Evolutionary conservation across 805 yeast species (phyloP).

Genomic region (Yamadazyma scolyti): DNA sequence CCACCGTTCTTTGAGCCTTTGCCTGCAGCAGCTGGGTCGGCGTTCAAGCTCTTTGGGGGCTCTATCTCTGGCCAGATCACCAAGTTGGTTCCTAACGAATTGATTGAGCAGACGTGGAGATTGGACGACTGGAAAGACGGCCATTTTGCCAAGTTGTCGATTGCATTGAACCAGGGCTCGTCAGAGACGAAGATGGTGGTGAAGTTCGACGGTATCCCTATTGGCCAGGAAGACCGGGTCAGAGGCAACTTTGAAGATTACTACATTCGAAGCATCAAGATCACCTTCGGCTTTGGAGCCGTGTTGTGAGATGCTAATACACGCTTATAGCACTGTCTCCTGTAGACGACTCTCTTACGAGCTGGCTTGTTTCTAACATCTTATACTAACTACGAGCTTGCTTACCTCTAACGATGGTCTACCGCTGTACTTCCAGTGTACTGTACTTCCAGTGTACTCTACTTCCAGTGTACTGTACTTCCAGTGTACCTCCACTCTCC

Average conservation of each 20-base stretch:
- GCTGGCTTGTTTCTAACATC: too few species aligned
- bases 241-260: conserved; percentile 82
- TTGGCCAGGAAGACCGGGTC: conserved; percentile 91
- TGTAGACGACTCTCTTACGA: too few species aligned
- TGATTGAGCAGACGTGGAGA: conserved; percentile 80
- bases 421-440: too few species aligned
- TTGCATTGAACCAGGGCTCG: conserved; percentile 71
- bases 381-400: too few species aligned
- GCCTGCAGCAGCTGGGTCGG: conserved; percentile 54
- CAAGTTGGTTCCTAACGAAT: conserved; percentile 54
- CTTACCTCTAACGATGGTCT: too few species aligned
- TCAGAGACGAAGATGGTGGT: conserved; percentile 81
- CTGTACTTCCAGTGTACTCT: too few species aligned
- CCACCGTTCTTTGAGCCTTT: conserved; percentile 50
- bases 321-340: not conserved
- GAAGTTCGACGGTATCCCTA: conserved; percentile 82
- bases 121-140: conserved; percentile 85
- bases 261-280: conserved; percentile 83
- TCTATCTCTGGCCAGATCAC: conserved; percentile 70
- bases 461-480: too few species aligned
- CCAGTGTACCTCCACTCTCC: too few species aligned
- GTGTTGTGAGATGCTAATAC: conserved; percentile 47
- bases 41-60: conserved; percentile 79
- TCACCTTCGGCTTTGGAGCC: conserved; percentile 95
- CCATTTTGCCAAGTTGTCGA: conserved; percentile 66